Evolutionary conservation across 768 basidiomycete genomes (phyloP).

Genomic region (Agrocybe praecox): DNA sequence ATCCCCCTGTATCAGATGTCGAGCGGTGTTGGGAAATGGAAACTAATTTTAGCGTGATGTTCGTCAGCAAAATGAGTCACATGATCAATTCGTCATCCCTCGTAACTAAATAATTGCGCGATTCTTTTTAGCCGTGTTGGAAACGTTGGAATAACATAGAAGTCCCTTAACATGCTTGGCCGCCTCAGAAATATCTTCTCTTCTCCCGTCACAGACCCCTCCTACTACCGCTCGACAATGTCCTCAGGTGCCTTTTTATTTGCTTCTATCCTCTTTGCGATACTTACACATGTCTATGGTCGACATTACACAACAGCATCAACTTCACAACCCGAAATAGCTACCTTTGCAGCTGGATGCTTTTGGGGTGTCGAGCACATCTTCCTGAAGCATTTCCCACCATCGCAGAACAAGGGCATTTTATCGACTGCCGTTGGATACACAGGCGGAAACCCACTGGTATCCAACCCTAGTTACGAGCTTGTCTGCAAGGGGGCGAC

Average conservation of each 20-base stretch:
- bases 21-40: background rate
- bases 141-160: too few relatives aligned
- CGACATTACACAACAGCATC: conserved; percentile 3
- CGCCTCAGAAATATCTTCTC: conserved; percentile 27
- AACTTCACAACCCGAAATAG: conserved; percentile 33
- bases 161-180: conserved; percentile 23
- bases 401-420: conserved; percentile 71
- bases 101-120: conserved; percentile 5
- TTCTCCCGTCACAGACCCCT: conserved; percentile 32
- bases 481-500: conserved; percentile 82
- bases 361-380: conserved; percentile 91
- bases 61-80: conserved; percentile 3
- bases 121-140: conserved; percentile 4
- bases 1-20: background rate
- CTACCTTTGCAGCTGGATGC: conserved; percentile 63
- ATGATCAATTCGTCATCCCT: conserved; percentile 10
- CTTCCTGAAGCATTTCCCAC: conserved; percentile 78
- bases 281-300: background rate
- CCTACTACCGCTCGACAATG: conserved; percentile 43
- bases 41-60: background rate
- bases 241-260: conserved; percentile 31
- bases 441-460: conserved; percentile 66
- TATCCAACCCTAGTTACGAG: conserved; percentile 63
- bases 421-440: conserved; percentile 78
- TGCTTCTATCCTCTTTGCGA: background rate